A percentile compares a stretch with the other conserved stretches of the same genome.
These are phyloP conservation scores for Mycosarcoma mackinlayi DNA, from an alignment of 1,284 basidiomycete genomes.

Conservation along the genomic window DNA sequence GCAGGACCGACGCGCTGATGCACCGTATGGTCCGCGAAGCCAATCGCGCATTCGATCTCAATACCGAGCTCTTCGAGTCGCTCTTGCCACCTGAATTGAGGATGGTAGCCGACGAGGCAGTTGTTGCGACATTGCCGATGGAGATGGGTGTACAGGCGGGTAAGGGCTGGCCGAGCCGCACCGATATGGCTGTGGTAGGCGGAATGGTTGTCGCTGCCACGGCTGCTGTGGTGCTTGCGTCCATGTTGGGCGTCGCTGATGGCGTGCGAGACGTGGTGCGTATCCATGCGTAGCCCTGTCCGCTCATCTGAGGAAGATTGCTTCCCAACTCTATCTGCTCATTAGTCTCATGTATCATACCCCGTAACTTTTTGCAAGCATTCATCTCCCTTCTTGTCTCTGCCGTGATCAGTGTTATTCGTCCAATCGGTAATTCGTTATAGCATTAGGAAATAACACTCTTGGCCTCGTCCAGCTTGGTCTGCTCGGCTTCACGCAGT, in stretches of 20 bases:
- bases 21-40: constrained; percentile 74
- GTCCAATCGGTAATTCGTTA: too few relatives aligned
- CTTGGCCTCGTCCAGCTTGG: too few relatives aligned
- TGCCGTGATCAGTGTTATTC: too few relatives aligned
- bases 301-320: too few relatives aligned
- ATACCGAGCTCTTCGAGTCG: constrained; percentile 74
- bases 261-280: neutral
- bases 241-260: neutral
- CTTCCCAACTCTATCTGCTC: too few relatives aligned
- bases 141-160: too few relatives aligned
- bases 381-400: too few relatives aligned
- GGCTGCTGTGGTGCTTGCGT: neutral
- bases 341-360: neutral
- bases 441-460: too few relatives aligned
- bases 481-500: too few relatives aligned
- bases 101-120: neutral
- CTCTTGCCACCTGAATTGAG: constrained; percentile 20
- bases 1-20: constrained; percentile 67
- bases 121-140: neutral
- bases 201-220: neutral
- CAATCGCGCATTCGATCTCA: constrained; percentile 77
- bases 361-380: too few relatives aligned
- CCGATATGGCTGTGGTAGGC: neutral
- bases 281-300: neutral
- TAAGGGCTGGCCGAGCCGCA: neutral